Base-by-base conservation (phyloP, 192 early-diverging fungal genomes). In the Ambispora gerdemannii region DNA sequence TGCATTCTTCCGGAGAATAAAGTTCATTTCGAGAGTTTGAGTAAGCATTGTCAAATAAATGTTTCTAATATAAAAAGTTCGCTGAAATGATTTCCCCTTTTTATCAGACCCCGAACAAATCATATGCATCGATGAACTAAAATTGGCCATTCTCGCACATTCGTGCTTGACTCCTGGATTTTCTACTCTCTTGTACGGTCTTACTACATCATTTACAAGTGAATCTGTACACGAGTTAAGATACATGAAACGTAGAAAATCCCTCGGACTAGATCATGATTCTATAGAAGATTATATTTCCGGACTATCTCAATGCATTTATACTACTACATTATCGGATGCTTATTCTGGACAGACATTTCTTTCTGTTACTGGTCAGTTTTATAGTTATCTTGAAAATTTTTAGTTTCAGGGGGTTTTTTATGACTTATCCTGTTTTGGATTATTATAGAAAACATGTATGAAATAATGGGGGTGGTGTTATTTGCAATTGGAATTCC, bases 1-100 rank as follows among this genome's bases (percentile, higher is more conserved):
- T 70, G 68, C 25, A 70, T 70, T 49, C 56, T 70, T 17, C 68
- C 68, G 4, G 68, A 70, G 34, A 70, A 70, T 60, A 70, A 70
- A 60, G 28, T 70, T 70, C 68, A 70, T 47, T 70, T 70, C 31
- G 68, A 70, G 43, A 70, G 68, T 43, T 70, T 70, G 60, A 43
- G 68, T 70, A 70, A 31, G 68, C 32, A 43, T 43, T 43, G n/a
- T 70, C 6, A 30, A 49, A 17, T 17, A n/a, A 43, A 38, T 63
- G 19, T 34, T 22, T 32, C 27, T 53, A 4, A 20, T 4, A 53
- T 53, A 7, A 53, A 20, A 53, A 20, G 20, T 20, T n/a, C 20
- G 3, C 10, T 20, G 4, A 22, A 53, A 53, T 53, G 6, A 10
- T 43, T 10, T 10, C 15, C 7, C 38, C 7, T 56, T 70, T 20